phyloP scores from a whole-genome alignment of 257 asterid species.

The Solanum etuberosum region DNA sequence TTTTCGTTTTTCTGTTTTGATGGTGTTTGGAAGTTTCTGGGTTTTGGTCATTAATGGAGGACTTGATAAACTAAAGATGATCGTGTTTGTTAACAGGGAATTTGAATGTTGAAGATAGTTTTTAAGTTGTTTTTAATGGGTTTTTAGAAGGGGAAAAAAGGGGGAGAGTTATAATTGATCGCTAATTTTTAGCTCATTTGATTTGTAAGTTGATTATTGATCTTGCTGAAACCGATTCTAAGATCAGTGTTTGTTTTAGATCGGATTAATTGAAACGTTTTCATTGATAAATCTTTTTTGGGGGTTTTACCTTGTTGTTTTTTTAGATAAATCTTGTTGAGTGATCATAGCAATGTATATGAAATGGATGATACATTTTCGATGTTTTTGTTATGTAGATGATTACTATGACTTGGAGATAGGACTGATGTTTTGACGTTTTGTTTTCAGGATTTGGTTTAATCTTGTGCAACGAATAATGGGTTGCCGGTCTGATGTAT shows the following conservation, averaged over 20 bases:
- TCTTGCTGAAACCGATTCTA: background rate
- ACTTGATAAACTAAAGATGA: background rate
- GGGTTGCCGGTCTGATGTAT: background rate
- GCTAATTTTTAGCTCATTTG: background rate
- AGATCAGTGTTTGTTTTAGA: background rate
- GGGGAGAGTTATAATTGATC: background rate
- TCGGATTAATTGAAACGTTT: background rate
- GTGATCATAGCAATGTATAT: background rate
- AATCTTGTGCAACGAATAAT: background rate
- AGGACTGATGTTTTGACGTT: background rate
- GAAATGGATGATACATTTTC: background rate
- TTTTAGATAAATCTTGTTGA: background rate
- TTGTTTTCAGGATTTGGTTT: constrained; percentile 1
- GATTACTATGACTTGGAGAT: background rate
- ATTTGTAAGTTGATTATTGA: background rate
- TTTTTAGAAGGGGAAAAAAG: background rate
- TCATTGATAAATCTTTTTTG: background rate
- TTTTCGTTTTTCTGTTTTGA: background rate
- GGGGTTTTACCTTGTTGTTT: background rate
- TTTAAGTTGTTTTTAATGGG: background rate
- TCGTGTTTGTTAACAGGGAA: background rate
- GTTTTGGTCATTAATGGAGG: background rate
- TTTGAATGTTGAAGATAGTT: background rate
- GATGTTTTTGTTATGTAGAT: background rate
- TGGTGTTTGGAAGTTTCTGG: background rate